A percentile compares a stretch with the other conserved stretches of the same genome.
These are phyloP conservation scores for Fusarium protoensiforme DNA, from an alignment of 2,329 filamentous ascomycete genomes.

Conservation along the genomic window DNA sequence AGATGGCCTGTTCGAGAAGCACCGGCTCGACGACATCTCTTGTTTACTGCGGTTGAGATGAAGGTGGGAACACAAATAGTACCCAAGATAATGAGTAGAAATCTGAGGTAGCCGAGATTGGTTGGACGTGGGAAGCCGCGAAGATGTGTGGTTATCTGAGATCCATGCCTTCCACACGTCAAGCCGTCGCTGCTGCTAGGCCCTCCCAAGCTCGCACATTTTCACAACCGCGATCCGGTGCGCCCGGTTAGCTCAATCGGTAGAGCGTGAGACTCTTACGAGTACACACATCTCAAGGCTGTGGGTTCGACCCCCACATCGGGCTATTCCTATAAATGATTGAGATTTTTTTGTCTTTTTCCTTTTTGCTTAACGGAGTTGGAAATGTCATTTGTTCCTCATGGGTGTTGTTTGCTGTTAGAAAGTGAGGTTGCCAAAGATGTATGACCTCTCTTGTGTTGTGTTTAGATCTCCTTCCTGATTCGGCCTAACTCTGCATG, in stretches of 20 bases:
- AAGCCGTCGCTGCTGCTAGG: background rate
- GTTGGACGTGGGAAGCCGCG: background rate
- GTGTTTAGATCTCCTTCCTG: too few relatives aligned
- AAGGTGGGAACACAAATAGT: too few relatives aligned
- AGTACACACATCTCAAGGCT: constrained; percentile 62
- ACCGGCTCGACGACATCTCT: too few relatives aligned
- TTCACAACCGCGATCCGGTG: background rate
- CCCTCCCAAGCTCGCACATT: background rate
- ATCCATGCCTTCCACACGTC: background rate
- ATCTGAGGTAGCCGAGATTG: background rate
- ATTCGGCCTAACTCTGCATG: too few relatives aligned
- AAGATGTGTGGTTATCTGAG: background rate
- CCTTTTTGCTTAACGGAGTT: too few relatives aligned
- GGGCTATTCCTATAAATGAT: constrained; percentile 38
- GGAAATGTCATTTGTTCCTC: too few relatives aligned
- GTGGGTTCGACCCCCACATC: constrained; percentile 63
- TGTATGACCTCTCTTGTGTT: too few relatives aligned
- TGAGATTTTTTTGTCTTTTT: background rate
- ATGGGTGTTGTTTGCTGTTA: too few relatives aligned
- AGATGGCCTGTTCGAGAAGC: too few relatives aligned
- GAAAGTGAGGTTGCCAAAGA: too few relatives aligned
- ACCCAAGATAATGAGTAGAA: background rate
- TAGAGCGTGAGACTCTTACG: constrained; percentile 77
- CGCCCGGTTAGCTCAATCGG: constrained; percentile 50
- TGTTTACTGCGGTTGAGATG: too few relatives aligned